phyloP scores from a whole-genome alignment of 352 stramenopile genomes.

The Phytophthora fragariaefolia region DNA sequence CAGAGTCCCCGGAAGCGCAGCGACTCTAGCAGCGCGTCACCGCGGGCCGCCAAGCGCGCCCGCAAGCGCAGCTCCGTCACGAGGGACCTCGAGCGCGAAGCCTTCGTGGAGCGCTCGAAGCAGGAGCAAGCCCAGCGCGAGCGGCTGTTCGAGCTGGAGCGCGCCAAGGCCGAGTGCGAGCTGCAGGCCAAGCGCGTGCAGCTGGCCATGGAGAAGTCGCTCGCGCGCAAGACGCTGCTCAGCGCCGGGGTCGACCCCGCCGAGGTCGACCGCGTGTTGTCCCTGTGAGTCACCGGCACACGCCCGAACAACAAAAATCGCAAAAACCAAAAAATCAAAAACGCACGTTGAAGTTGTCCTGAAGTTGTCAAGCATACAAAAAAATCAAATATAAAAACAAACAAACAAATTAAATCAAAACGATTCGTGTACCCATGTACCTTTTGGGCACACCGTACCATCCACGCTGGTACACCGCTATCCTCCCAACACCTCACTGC shows the following conservation, averaged over 20 bases:
- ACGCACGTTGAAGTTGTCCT: too few relatives aligned
- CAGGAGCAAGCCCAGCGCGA: slow-evolving; percentile 47
- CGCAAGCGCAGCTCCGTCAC: slow-evolving; percentile 6
- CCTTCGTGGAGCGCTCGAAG: slow-evolving; percentile 28
- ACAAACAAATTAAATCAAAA: too few relatives aligned
- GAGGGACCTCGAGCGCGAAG: slow-evolving; percentile 28
- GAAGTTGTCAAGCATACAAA: too few relatives aligned
- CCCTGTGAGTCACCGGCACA: too few relatives aligned
- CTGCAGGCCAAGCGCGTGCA: slow-evolving; percentile 51
- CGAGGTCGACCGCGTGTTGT: slow-evolving; percentile 56
- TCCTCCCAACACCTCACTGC: too few relatives aligned
- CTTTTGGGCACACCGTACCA: too few relatives aligned
- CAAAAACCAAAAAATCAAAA: too few relatives aligned
- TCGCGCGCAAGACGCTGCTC: slow-evolving; percentile 56
- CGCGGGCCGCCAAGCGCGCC: slow-evolving; percentile 13
- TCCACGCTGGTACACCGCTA: too few relatives aligned
- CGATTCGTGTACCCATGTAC: too few relatives aligned
- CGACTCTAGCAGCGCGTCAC: background rate
- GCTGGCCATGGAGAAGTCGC: slow-evolving; percentile 44
- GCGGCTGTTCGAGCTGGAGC: slow-evolving; percentile 53
- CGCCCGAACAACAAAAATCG: too few relatives aligned
- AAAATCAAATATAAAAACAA: too few relatives aligned
- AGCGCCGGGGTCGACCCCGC: slow-evolving; percentile 42
- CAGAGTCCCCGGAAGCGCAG: slow-evolving; percentile 16
- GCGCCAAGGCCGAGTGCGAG: slow-evolving; percentile 51